phyloP scores from a whole-genome alignment of 2,329 filamentous ascomycete genomes.

The Xylaria sp. region DNA sequence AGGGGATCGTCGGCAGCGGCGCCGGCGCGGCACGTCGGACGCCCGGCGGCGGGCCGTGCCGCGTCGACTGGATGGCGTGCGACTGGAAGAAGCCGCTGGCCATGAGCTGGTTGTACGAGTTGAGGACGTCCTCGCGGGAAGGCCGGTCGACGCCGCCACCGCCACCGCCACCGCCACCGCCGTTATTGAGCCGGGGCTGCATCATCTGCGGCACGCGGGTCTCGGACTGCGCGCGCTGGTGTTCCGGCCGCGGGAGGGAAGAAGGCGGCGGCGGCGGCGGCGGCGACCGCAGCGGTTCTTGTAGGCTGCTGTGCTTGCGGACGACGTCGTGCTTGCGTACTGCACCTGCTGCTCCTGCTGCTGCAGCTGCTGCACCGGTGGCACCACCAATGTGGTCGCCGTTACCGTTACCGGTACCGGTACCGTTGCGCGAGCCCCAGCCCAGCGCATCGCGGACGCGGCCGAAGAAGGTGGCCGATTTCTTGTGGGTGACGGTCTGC shows the following conservation, averaged over 20 bases:
- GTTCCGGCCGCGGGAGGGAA: conserved; percentile 19
- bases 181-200: conserved; percentile 12
- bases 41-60: conserved; percentile 44
- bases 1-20: conserved; percentile 22
- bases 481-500: conserved; percentile 31
- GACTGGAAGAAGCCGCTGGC: conserved; percentile 61
- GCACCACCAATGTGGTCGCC: no score
- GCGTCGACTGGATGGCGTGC: conserved; percentile 60
- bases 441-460: conserved; percentile 36
- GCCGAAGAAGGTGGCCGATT: conserved; percentile 35
- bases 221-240: conserved; percentile 30
- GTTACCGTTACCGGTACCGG: no score
- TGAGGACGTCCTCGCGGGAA: conserved; percentile 54
- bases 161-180: conserved; percentile 5
- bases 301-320: conserved; percentile 32
- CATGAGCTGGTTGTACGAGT: conserved; percentile 60
- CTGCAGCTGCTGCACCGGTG: conserved; percentile 2
- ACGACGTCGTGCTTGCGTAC: conserved; percentile 21
- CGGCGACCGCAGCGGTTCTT: conserved; percentile 28
- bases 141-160: conserved; percentile 31
- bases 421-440: conserved; percentile 15
- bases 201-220: conserved; percentile 28
- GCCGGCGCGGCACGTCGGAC: conserved; percentile 10
- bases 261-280: conserved; percentile 4
- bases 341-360: conserved; percentile 21